Conservation (phyloP, 2,329 filamentous ascomycete species). For the Aspergillus sojae region DNA sequence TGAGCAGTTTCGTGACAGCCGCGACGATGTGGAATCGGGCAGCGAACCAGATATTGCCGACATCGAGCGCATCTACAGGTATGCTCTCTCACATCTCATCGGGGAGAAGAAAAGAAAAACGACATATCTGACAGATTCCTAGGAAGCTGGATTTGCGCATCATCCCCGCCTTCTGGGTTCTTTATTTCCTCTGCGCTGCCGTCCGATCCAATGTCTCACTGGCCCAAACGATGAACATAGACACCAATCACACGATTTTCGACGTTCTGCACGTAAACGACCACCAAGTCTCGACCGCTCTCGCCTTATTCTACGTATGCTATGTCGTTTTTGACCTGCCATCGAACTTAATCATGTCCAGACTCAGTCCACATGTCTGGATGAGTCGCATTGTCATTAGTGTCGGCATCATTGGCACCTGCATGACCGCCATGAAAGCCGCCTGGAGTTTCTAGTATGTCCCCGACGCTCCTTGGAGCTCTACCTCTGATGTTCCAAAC, state of each 20-base stretch:
- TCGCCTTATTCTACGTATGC: constrained; percentile 88
- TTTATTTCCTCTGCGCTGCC: constrained; percentile 91
- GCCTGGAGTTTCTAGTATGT: constrained; percentile 81
- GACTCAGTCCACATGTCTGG: constrained; percentile 82
- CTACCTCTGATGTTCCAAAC: not conserved
- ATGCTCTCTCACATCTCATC: not conserved
- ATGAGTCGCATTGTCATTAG: constrained; percentile 90
- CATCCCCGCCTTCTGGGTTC: constrained; percentile 77
- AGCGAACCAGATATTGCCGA: constrained; percentile 34
- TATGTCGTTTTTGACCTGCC: constrained; percentile 90
- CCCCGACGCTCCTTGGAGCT: not conserved
- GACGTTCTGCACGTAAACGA: constrained; percentile 68
- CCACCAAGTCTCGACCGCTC: constrained; percentile 78
- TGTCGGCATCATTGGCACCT: constrained; percentile 80
- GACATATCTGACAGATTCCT: not conserved
- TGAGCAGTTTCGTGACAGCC: constrained; percentile 9
- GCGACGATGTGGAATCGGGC: constrained; percentile 26
- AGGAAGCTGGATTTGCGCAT: constrained; percentile 63
- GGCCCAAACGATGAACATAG: constrained; percentile 88
- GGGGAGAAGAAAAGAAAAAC: not conserved
- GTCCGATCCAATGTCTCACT: constrained; percentile 91
- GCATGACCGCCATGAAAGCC: constrained; percentile 77
- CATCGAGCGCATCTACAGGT: constrained; percentile 45
- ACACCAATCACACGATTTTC: constrained; percentile 75
- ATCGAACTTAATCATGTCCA: constrained; percentile 86